Conservation (phyloP, 805 yeast species). For the Sugiyamaella boreocaroliniensis region DNA sequence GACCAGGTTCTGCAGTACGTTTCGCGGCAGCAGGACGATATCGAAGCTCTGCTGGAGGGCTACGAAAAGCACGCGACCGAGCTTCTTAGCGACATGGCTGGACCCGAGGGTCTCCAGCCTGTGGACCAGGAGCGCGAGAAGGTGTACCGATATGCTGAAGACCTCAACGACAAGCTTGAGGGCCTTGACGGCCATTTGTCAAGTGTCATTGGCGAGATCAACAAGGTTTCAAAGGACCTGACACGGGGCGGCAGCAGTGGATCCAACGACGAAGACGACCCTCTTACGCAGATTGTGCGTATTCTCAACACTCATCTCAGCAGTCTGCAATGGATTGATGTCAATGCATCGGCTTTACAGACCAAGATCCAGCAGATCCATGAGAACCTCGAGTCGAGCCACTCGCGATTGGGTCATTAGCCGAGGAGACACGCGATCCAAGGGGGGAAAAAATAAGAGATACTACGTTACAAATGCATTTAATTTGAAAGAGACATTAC, state of each 20-base stretch:
- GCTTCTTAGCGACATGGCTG: constrained; percentile 18
- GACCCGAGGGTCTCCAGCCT: constrained; percentile 34
- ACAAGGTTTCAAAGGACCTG: constrained; percentile 68
- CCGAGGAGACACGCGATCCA: too few species aligned
- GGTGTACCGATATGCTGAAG: constrained; percentile 82
- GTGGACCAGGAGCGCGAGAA: constrained; percentile 80
- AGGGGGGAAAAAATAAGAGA: too few species aligned
- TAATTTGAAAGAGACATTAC: too few species aligned
- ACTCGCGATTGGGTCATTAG: constrained; percentile 1
- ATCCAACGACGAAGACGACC: constrained; percentile 36
- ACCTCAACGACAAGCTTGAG: constrained; percentile 74
- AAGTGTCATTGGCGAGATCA: constrained; percentile 72
- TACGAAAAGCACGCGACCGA: constrained; percentile 58
- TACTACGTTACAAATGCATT: too few species aligned
- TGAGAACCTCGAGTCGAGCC: constrained; percentile 12
- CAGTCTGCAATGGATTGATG: constrained; percentile 81
- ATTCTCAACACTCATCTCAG: constrained; percentile 84
- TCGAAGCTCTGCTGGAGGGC: constrained; percentile 72
- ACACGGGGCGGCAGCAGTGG: constrained; percentile 42
- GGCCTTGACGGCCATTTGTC: constrained; percentile 68
- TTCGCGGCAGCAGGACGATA: constrained; percentile 86
- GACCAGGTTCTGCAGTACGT: constrained; percentile 84
- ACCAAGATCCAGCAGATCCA: constrained; percentile 47
- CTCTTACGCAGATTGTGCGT: constrained; percentile 51
- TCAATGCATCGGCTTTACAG: constrained; percentile 60